A percentile compares a stretch with the other conserved stretches of the same genome.
phyloP scores from a whole-genome alignment of 1,139 yeast species.

The Dujonia santamariae region DNA sequence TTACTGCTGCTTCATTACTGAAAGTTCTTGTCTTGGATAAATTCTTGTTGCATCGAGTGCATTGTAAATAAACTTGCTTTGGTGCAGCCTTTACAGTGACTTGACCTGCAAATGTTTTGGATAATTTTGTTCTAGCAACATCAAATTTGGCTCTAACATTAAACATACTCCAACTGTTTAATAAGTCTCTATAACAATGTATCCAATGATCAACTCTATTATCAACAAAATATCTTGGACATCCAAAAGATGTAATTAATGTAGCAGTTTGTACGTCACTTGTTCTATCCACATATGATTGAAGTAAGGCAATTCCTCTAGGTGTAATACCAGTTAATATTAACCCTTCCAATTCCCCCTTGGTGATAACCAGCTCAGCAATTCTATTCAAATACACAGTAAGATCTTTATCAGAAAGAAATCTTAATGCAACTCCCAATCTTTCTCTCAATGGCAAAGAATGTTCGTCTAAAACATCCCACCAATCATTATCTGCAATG shows the following conservation, averaged over 20 bases:
- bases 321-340: conserved; percentile 89
- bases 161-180: conserved; percentile 85
- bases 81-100: conserved; percentile 53
- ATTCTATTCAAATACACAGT: conserved; percentile 65
- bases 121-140: conserved; percentile 67
- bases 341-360: conserved; percentile 89
- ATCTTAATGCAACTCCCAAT: conserved; percentile 84
- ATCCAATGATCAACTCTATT: conserved; percentile 74
- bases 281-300: conserved; percentile 84
- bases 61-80: conserved; percentile 76
- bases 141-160: conserved; percentile 80
- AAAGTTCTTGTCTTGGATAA: conserved; percentile 35
- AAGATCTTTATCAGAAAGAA: conserved; percentile 74
- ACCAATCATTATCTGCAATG: conserved; percentile 94
- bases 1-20: conserved; percentile 9
- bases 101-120: conserved; percentile 50
- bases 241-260: conserved; percentile 72
- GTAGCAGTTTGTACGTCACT: conserved; percentile 94
- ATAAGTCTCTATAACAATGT: conserved; percentile 63
- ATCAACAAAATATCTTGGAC: conserved; percentile 78
- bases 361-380: conserved; percentile 64
- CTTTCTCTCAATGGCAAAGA: conserved; percentile 86
- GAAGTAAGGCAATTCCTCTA: conserved; percentile 74
- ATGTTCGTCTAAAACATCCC: conserved; percentile 89
- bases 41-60: conserved; percentile 77